Evolutionary conservation across 768 basidiomycete genomes (phyloP).

Genomic region (Russula compacta): DNA sequence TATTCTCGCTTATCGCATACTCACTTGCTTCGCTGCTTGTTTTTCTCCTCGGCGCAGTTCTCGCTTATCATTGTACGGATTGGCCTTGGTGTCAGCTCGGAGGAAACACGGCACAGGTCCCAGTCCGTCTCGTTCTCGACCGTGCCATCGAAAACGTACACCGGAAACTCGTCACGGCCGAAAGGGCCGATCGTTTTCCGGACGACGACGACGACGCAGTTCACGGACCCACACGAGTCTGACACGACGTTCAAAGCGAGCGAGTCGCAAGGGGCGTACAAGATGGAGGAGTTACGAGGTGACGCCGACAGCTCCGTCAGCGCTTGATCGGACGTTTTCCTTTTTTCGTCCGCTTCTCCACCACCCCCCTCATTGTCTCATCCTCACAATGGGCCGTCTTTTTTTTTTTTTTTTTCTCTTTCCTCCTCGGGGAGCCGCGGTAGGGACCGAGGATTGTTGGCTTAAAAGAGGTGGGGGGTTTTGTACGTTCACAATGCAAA

Average conservation of each 20-base stretch:
- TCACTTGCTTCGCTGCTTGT: background rate
- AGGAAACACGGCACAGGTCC: background rate
- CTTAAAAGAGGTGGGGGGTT: background rate
- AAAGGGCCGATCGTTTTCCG: constrained; percentile 11
- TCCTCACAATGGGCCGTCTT: background rate
- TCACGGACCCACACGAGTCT: background rate
- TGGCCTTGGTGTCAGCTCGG: constrained; percentile 14
- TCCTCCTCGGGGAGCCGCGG: background rate
- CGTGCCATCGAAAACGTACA: constrained; percentile 13
- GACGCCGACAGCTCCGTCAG: constrained; percentile 6
- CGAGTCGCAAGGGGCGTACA: background rate
- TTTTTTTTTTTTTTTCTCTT: background rate
- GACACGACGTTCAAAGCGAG: constrained; percentile 1
- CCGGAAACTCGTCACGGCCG: background rate
- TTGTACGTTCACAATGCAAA: constrained; percentile 10
- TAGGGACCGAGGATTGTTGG: background rate
- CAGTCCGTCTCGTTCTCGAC: constrained; percentile 12
- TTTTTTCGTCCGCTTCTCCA: background rate
- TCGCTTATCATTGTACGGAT: constrained; percentile 19
- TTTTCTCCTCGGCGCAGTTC: constrained; percentile 7
- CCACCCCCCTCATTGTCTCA: background rate
- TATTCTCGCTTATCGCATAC: background rate
- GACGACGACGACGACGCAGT: constrained; percentile 14
- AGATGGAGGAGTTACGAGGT: constrained; percentile 3
- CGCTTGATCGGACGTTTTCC: background rate